Evolutionary conservation across 1,284 basidiomycete genomes (phyloP), one percentile per base, ranked within the genome.

Genomic region (Paramarasmius palmivorus): DNA sequence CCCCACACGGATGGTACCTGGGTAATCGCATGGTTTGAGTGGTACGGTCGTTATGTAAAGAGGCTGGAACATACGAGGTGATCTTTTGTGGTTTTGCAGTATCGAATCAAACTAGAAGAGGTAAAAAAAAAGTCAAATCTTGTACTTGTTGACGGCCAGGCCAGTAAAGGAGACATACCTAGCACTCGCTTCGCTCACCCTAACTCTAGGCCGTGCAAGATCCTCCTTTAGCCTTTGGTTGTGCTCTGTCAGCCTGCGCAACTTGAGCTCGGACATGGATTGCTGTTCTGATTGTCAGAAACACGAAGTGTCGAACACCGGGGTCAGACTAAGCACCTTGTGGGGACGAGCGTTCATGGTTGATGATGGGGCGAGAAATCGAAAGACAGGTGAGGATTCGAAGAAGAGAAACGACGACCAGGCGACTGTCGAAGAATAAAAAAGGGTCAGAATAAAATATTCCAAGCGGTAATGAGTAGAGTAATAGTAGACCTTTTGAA

Each of bases 231-330:
- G 73, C 56, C 95, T 81, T 68, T 90, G 86, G 68, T 98, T 98
- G 74, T 98, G 94, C 76, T 98, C 95, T 57, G 88, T 86, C 61
- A 98, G 77, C 54, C 95, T 80, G 46, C 95, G 84, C 60, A 98
- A 87, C 82, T 96, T 97, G 67, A 98, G 86, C 82, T 98, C 95
- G 50, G 91, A 92, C 93, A 98, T 96, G 63, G 90, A 89, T 76
- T 92, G 90, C 74, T 92, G 65, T 55, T 66, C 63, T 32, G 12
- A 32, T 32, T 32, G 29, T 32, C 12, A 32, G 29, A n/a, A n/a
- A n/a, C n/a, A n/a, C n/a, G 29, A 32, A 6, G 12, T 32, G 29
- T 6, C 12, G 29, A 32, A 32, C 12, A 12, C 6, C 12, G 53
- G 12, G 29, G 12, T 32, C 12, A 12, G 12, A 6, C 12, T 12